Conservation (phyloP, 352 stramenopile genomes). For the Globisporangium mamillatum region DNA sequence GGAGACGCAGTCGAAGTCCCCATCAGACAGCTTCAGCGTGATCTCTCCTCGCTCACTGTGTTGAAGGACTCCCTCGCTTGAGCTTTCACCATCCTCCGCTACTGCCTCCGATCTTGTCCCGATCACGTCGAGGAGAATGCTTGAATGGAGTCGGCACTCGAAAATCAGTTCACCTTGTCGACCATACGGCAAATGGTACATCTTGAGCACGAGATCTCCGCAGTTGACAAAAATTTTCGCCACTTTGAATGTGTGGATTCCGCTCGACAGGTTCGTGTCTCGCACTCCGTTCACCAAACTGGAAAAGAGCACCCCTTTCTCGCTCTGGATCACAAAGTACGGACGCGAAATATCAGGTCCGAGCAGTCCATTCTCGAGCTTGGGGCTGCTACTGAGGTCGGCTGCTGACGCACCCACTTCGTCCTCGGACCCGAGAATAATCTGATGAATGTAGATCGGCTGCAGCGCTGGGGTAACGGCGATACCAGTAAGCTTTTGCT, state of each 20-base stretch:
- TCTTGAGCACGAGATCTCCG: slow-evolving; percentile 73
- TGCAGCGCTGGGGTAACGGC: slow-evolving; percentile 66
- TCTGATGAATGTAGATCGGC: slow-evolving; percentile 77
- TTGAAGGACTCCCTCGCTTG: slow-evolving; percentile 14
- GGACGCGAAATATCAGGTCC: slow-evolving; percentile 43
- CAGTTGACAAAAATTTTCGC: slow-evolving; percentile 57
- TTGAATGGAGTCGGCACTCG: slow-evolving; percentile 68
- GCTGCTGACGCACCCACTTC: slow-evolving; percentile 18
- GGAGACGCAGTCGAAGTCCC: slow-evolving; percentile 84
- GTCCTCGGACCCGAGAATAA: slow-evolving; percentile 45
- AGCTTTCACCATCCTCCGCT: slow-evolving; percentile 16
- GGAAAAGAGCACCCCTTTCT: slow-evolving; percentile 84
- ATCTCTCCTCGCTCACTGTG: slow-evolving; percentile 33
- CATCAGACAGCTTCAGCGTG: slow-evolving; percentile 55
- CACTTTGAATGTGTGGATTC: slow-evolving; percentile 65
- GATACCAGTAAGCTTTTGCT: slow-evolving; percentile 77
- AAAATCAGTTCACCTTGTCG: slow-evolving; percentile 81
- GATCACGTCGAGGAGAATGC: slow-evolving; percentile 64
- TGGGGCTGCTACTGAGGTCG: slow-evolving; percentile 5
- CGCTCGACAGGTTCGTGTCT: slow-evolving; percentile 52
- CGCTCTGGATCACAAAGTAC: slow-evolving; percentile 86
- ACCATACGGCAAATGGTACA: slow-evolving; percentile 88
- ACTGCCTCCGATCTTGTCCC: slow-evolving; percentile 11
- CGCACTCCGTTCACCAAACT: slow-evolving; percentile 82
- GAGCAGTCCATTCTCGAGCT: slow-evolving; percentile 10